phyloP scores from a whole-genome alignment of 371 early-diverging fungal species.

The Sporodiniella umbellata region DNA sequence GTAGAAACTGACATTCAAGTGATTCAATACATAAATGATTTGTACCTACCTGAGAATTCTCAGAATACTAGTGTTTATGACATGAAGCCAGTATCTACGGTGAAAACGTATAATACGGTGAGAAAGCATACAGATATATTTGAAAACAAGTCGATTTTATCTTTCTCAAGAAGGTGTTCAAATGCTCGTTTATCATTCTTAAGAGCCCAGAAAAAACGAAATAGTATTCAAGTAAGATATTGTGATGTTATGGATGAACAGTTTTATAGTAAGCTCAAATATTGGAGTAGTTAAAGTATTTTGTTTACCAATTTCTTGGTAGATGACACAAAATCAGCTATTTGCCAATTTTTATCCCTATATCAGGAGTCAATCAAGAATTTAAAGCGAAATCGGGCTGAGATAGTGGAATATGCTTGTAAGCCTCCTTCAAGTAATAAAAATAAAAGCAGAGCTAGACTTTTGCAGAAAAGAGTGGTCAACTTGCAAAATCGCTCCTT shows the following conservation, averaged over 20 bases:
- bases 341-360: constrained; percentile 4
- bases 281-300: constrained; percentile 8
- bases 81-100: neutral
- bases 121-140: constrained; percentile 6
- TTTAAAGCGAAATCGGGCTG: neutral
- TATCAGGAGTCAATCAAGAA: constrained; percentile 9
- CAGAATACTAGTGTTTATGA: constrained; percentile 1
- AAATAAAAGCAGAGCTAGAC: neutral
- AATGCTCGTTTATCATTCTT: constrained; percentile 4
- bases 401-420: constrained; percentile 5
- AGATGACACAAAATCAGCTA: constrained; percentile 7
- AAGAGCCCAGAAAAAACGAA: constrained; percentile 7
- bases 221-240: neutral
- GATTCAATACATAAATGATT: constrained; percentile 5
- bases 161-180: constrained; percentile 10
- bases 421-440: constrained; percentile 8
- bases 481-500: no score
- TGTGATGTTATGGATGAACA: constrained; percentile 3
- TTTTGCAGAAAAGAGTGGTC: neutral
- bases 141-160: neutral
- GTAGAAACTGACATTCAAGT: constrained; percentile 2
- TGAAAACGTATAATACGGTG: neutral
- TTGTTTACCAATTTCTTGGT: constrained; percentile 7
- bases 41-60: neutral
- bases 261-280: constrained; percentile 4